Percentiles rank a stretch among this genome's conserved stretches.
These are phyloP conservation scores for Naganishia vaughanmartiniae DNA, from an alignment of 768 basidiomycete genomes.

Conservation along the genomic window DNA sequence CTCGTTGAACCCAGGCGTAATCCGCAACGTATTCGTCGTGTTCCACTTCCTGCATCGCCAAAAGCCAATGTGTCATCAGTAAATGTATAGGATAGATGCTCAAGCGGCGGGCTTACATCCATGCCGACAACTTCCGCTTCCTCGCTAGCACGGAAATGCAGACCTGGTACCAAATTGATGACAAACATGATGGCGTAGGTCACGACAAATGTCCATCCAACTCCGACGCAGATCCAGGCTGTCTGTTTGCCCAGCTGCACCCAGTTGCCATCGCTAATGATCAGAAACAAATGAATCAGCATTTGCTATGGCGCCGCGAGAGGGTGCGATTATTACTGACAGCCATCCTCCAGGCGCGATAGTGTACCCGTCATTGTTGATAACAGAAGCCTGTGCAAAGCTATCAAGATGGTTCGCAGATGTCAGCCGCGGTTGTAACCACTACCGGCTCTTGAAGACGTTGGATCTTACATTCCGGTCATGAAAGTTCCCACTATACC, in stretches of 20 bases:
- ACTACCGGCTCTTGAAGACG: not conserved
- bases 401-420: constrained; percentile 18
- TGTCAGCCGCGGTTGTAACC: not conserved
- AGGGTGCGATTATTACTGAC: constrained; percentile 33
- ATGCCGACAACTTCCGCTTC: constrained; percentile 66
- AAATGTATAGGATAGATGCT: not conserved
- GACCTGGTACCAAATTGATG: constrained; percentile 82
- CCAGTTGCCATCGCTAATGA: constrained; percentile 49
- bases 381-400: constrained; percentile 74
- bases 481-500: constrained; percentile 58
- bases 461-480: constrained; percentile 61
- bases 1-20: constrained; percentile 48
- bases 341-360: constrained; percentile 77
- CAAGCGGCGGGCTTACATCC: constrained; percentile 56
- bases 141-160: constrained; percentile 61
- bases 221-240: constrained; percentile 54
- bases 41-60: constrained; percentile 41
- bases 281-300: constrained; percentile 58
- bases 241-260: constrained; percentile 82
- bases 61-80: not conserved
- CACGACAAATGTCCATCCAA: constrained; percentile 51
- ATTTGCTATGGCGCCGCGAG: constrained; percentile 52
- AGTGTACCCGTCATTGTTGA: constrained; percentile 72
- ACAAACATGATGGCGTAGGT: constrained; percentile 65
- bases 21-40: constrained; percentile 50